Base-by-base conservation (phyloP, 768 basidiomycete species). In the Asterophora lycoperdoides region DNA sequence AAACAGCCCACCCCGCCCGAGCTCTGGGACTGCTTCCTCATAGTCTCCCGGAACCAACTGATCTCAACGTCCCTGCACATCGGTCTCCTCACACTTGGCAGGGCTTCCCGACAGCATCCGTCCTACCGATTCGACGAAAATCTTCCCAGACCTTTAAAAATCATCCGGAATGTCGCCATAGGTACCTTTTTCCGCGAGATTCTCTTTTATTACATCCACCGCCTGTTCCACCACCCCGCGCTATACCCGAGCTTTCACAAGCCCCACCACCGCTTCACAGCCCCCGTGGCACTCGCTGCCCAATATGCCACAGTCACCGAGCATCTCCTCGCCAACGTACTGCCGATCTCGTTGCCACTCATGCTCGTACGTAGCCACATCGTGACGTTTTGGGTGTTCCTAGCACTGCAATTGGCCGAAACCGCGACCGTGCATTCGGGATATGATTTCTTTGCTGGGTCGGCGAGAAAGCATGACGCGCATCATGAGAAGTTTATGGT, bases 221-320 rank as follows among this genome's bases (percentile, higher is more conserved):
- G 64, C 19, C 44, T 60, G 18, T 51, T 67, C 19, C 65, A 67
- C 42, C 56, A 53, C 48, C 64, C 60, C 0, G 19, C 41, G 1
- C 29, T 67, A 18, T 67, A 67, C 48, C 52, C 58, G 14, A 34
- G 26, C n/a, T 56, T 65, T 32, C 65, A 67, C 53, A 67, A 67
- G 45, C 49, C 44, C 7, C 65, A 66, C 17, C 65, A 66, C 36
- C 58, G 57, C 23, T 67, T 67, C 59, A 65, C 64, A 0, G 63
- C 65, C 7, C 65, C 65, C 7, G 59, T 65, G 8, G 64, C 65
- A 3, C 58, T 67, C 4, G 54, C 61, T 14, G 63, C 65, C 14
- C 64, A 67, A 40, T 67, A 64, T 38, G 58, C 62, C 6, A 50
- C 38, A 44, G 26, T 52, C 7, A 54, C 56, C 13, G 64, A 67